phyloP scores from a whole-genome alignment of 1,139 yeast genomes.

The Kodamaea sp. region DNA sequence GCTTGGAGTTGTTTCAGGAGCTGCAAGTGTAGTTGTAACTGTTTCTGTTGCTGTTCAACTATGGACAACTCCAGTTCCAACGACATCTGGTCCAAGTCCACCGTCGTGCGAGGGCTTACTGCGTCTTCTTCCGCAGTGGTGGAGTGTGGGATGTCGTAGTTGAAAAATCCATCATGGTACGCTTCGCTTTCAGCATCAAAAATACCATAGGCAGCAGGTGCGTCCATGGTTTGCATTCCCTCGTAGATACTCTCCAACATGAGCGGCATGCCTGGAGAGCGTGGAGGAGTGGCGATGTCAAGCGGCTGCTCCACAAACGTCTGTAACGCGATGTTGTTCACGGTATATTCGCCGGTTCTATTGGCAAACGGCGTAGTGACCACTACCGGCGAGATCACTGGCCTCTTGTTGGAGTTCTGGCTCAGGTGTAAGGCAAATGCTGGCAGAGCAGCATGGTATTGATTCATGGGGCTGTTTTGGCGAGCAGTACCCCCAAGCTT shows the following conservation, averaged over 20 bases:
- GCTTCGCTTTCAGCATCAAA: neutral
- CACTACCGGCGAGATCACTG: slow-evolving; percentile 9
- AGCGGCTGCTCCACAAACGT: neutral
- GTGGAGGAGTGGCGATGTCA: slow-evolving; percentile 6
- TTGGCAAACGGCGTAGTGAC: slow-evolving; percentile 2
- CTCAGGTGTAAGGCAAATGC: neutral
- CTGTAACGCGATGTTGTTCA: neutral
- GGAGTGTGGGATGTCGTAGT: slow-evolving; percentile 2
- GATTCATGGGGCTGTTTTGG: slow-evolving; percentile 4
- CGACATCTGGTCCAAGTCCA: neutral
- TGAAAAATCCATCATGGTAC: slow-evolving; percentile 8
- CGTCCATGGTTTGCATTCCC: neutral
- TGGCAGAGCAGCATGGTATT: slow-evolving; percentile 5
- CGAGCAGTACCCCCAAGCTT: slow-evolving; percentile 12
- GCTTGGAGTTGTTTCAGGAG: slow-evolving; percentile 4
- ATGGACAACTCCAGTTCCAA: slow-evolving; percentile 4
- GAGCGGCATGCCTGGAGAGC: slow-evolving; percentile 4
- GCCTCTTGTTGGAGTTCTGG: slow-evolving; percentile 3
- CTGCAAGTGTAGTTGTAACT: slow-evolving; percentile 5
- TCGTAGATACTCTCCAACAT: slow-evolving; percentile 5
- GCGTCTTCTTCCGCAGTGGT: neutral
- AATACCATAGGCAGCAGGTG: neutral
- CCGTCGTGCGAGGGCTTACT: neutral
- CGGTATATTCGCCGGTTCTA: slow-evolving; percentile 1
- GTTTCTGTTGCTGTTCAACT: slow-evolving; percentile 6